Percentiles rank a stretch among this genome's conserved stretches.
phyloP scores from a whole-genome alignment of 2,329 filamentous ascomycete species.

The Pseudogymnoascus sp. region DNA sequence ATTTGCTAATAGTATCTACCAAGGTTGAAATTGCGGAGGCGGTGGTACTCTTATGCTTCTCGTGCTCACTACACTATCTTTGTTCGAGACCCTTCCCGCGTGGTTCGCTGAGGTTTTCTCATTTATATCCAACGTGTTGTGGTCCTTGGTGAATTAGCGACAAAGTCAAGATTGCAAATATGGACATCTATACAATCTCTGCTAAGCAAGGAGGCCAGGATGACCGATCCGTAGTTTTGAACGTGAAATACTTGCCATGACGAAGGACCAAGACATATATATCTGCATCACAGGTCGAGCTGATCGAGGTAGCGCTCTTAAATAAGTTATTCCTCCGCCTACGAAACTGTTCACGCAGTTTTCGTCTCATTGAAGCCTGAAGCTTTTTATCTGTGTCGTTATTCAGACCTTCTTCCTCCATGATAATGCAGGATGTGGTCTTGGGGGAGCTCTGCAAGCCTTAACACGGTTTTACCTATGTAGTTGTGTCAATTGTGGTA shows the following conservation, averaged over 20 bases:
- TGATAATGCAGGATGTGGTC: background rate
- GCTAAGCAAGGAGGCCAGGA: conserved; percentile 6
- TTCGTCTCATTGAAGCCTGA: background rate
- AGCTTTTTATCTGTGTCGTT: background rate
- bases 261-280: conserved; percentile 15
- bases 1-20: background rate
- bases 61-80: background rate
- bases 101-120: background rate
- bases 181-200: conserved; percentile 14
- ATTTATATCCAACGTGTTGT: background rate
- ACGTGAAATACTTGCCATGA: conserved; percentile 16
- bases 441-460: background rate
- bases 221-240: conserved; percentile 10
- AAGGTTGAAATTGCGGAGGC: background rate
- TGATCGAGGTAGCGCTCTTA: conserved; percentile 11
- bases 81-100: background rate
- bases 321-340: conserved; percentile 17
- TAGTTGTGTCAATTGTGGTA: background rate
- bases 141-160: background rate
- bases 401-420: background rate
- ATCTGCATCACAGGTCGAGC: conserved; percentile 8
- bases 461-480: background rate
- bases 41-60: background rate
- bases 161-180: background rate
- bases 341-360: conserved; percentile 12